These are phyloP conservation scores for Tolypocladium amazonense DNA, from an alignment of 2,329 filamentous ascomycete genomes.

Conservation along the genomic window DNA sequence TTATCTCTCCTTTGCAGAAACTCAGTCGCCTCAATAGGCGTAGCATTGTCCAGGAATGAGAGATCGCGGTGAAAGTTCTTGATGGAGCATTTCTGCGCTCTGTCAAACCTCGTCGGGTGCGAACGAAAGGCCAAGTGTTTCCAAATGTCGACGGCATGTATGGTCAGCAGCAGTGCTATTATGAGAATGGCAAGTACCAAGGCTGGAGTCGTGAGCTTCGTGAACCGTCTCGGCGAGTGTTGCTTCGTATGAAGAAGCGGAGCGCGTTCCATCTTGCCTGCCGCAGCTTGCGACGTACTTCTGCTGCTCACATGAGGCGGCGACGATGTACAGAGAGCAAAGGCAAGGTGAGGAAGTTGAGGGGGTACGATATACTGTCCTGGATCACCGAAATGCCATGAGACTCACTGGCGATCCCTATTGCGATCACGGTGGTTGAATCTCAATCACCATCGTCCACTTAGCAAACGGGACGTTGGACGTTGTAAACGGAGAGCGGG, in stretches of 20 bases:
- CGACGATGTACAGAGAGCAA: not conserved
- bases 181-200: not conserved
- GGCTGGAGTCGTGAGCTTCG: not conserved
- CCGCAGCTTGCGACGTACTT: not conserved
- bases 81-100: constrained; percentile 36
- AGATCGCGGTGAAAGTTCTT: constrained; percentile 36
- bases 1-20: constrained; percentile 44
- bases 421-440: no score
- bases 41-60: constrained; percentile 37
- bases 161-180: not conserved
- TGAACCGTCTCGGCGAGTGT: not conserved
- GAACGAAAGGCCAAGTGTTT: not conserved
- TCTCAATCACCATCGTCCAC: no score
- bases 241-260: not conserved
- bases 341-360: no score
- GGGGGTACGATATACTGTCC: no score
- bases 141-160: not conserved
- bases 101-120: not conserved
- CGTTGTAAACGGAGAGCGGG: no score
- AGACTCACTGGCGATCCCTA: no score
- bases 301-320: not conserved
- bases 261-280: not conserved
- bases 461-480: no score
- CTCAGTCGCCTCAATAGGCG: constrained; percentile 36
- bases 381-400: no score